Conservation (phyloP, 2,329 filamentous ascomycete species). For the Furcasterigmium furcatum region DNA sequence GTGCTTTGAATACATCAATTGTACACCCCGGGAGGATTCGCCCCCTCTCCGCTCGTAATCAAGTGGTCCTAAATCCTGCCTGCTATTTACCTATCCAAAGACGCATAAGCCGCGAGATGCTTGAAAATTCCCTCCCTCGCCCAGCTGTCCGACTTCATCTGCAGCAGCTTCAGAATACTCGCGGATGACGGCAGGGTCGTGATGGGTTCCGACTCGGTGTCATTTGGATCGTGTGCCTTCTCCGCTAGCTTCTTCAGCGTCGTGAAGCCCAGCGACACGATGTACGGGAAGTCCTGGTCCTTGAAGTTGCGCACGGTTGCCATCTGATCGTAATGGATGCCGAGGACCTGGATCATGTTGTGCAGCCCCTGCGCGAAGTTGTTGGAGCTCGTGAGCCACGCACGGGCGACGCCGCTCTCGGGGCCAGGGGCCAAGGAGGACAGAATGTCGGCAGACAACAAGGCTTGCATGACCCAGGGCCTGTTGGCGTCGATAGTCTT, state of each 20-base stretch:
- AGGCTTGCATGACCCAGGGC: slow-evolving; percentile 85
- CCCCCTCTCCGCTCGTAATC: no score
- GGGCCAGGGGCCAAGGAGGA: slow-evolving; percentile 68
- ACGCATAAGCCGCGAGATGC: slow-evolving; percentile 64
- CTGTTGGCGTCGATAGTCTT: slow-evolving; percentile 71
- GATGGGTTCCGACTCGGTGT: slow-evolving; percentile 50
- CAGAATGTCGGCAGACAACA: slow-evolving; percentile 86
- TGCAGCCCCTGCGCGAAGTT: slow-evolving; percentile 81
- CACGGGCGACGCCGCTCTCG: slow-evolving; percentile 69
- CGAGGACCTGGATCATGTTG: slow-evolving; percentile 70
- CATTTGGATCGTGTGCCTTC: slow-evolving; percentile 59
- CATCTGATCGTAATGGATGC: slow-evolving; percentile 55
- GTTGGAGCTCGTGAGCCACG: slow-evolving; percentile 81
- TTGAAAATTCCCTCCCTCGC: slow-evolving; percentile 64
- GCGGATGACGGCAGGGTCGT: slow-evolving; percentile 65
- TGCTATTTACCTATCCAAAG: slow-evolving; percentile 30
- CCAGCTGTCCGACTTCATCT: slow-evolving; percentile 60
- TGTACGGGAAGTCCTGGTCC: slow-evolving; percentile 54
- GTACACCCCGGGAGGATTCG: no score
- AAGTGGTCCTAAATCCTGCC: no score
- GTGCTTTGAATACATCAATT: no score
- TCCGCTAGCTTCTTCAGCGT: slow-evolving; percentile 67
- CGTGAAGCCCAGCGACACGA: slow-evolving; percentile 65
- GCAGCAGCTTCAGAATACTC: slow-evolving; percentile 62
- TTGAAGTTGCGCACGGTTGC: slow-evolving; percentile 25